Percentiles rank a stretch among this genome's conserved stretches.
These are phyloP conservation scores for Amaranthus hypochondriacus DNA, from an alignment of 148 eudicot species.

Conservation along the genomic window DNA sequence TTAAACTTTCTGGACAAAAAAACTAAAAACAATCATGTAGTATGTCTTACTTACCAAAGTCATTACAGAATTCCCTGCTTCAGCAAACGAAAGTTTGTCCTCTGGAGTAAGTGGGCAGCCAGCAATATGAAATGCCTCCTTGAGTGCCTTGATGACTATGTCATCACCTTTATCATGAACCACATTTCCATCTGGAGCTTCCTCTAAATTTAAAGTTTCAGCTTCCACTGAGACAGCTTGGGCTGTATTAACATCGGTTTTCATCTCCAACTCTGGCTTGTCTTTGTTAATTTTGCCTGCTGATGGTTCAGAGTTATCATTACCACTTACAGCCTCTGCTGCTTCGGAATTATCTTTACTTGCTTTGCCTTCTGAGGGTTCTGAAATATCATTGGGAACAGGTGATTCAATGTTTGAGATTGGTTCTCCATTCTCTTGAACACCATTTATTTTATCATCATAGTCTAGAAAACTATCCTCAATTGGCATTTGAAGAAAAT, in stretches of 20 bases:
- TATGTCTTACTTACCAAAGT: conserved; percentile 74
- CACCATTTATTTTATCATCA: conserved; percentile 32
- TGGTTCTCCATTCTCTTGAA: conserved; percentile 42
- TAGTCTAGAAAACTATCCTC: conserved; percentile 69
- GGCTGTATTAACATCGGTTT: conserved; percentile 29
- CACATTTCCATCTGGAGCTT: conserved; percentile 26
- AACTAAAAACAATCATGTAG: neutral
- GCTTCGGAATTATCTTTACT: conserved; percentile 20
- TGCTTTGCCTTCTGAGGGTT: conserved; percentile 36
- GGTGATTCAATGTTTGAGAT: conserved; percentile 30
- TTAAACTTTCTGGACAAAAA: neutral
- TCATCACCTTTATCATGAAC: conserved; percentile 36
- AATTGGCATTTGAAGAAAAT: conserved; percentile 96
- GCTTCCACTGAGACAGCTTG: conserved; percentile 35
- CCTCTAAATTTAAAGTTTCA: conserved; percentile 39
- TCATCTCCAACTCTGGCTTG: conserved; percentile 31
- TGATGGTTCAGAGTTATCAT: conserved; percentile 41
- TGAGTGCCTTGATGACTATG: conserved; percentile 66
- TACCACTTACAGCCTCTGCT: conserved; percentile 19
- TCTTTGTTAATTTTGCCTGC: conserved; percentile 30
- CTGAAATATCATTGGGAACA: conserved; percentile 42
- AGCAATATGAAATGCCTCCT: conserved; percentile 83
- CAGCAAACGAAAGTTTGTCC: conserved; percentile 66
- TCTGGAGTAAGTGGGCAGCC: conserved; percentile 48
- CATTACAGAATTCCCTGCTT: conserved; percentile 96